These are phyloP conservation scores for Fraxinus americana DNA, from an alignment of 257 asterid species.

Conservation along the genomic window DNA sequence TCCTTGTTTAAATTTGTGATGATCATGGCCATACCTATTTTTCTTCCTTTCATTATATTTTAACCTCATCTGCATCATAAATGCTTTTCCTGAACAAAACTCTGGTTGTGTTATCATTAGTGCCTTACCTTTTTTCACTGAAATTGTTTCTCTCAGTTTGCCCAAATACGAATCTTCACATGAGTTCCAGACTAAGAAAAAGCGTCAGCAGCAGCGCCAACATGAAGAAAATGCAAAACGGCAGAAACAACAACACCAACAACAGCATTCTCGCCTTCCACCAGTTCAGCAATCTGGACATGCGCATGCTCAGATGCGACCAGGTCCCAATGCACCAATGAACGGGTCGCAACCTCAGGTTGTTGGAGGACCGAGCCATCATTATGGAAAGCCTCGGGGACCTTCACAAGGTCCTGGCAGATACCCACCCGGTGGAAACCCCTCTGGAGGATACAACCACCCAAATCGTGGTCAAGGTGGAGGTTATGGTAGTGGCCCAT, in stretches of 20 bases:
- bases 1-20: neutral
- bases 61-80: neutral
- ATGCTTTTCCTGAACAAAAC: too few relatives aligned
- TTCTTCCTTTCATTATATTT: neutral
- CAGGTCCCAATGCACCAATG: conserved; percentile 57
- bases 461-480: conserved; percentile 81
- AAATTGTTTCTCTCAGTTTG: conserved; percentile 44
- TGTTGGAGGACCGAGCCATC: conserved; percentile 66
- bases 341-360: conserved; percentile 63
- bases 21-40: too few relatives aligned
- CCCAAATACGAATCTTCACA: conserved; percentile 85
- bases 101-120: neutral
- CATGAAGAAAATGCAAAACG: conserved; percentile 75
- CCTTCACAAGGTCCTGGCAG: conserved; percentile 84
- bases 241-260: conserved; percentile 70
- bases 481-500: conserved; percentile 67
- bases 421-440: conserved; percentile 70
- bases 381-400: conserved; percentile 71
- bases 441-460: conserved; percentile 72
- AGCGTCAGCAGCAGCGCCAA: conserved; percentile 83
- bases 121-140: conserved; percentile 9
- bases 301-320: conserved; percentile 63
- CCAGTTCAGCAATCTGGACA: conserved; percentile 73
- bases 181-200: conserved; percentile 93
- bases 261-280: conserved; percentile 69